phyloP scores from a whole-genome alignment of 768 basidiomycete genomes.

The Lactarius hatsudake region DNA sequence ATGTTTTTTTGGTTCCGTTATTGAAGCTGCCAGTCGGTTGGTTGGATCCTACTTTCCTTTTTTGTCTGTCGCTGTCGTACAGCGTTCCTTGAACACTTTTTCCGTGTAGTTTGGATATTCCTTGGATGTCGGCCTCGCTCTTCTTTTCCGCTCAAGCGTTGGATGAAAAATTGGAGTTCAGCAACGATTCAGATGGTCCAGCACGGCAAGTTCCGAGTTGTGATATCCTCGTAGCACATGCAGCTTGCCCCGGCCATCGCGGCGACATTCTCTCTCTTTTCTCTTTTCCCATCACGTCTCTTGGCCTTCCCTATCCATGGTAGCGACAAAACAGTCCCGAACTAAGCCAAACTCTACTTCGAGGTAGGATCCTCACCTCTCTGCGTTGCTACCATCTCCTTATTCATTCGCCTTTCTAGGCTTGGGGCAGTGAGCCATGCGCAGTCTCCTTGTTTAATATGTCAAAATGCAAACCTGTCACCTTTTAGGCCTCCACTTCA shows the following conservation, averaged over 20 bases:
- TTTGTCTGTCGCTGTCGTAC: constrained; percentile 14
- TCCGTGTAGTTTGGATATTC: constrained; percentile 18
- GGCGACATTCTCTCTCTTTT: constrained; percentile 10
- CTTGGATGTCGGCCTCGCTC: constrained; percentile 18
- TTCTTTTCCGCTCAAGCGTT: constrained; percentile 15
- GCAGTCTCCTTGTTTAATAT: constrained; percentile 19
- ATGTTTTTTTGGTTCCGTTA: constrained; percentile 11
- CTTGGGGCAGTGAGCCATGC: constrained; percentile 15
- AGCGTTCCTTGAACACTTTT: constrained; percentile 20
- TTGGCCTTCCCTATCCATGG: constrained; percentile 12
- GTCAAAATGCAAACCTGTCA: constrained; percentile 16
- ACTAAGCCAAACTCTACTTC: constrained; percentile 8
- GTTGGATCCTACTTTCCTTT: constrained; percentile 15
- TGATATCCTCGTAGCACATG: constrained; percentile 6
- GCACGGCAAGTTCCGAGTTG: constrained; percentile 23
- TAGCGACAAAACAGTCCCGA: constrained; percentile 21
- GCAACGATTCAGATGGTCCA: constrained; percentile 10
- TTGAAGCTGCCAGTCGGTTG: neutral
- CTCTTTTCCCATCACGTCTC: constrained; percentile 11
- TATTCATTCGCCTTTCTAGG: constrained; percentile 23
- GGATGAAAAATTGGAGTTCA: constrained; percentile 13
- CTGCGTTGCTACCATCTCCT: constrained; percentile 15
- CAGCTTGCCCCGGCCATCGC: constrained; percentile 3
- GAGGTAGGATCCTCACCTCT: constrained; percentile 17
- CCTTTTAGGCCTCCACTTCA: constrained; percentile 6